Conservation (phyloP, 1,284 basidiomycete species). For the Boletellus deceptivus region DNA sequence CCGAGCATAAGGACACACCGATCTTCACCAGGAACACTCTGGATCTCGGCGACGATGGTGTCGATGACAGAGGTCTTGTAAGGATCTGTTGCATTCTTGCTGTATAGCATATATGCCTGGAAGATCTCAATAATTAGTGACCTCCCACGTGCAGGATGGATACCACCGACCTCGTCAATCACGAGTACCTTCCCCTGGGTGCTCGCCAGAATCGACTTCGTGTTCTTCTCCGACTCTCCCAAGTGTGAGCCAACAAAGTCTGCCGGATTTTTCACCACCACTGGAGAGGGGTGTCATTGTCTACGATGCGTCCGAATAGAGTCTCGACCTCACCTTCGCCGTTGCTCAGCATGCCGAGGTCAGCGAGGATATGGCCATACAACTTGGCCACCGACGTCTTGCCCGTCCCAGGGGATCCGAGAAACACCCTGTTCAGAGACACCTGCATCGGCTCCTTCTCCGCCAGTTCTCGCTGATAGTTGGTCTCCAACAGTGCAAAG, state of each 20-base stretch:
- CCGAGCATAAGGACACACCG: constrained; percentile 64
- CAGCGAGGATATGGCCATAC: constrained; percentile 59
- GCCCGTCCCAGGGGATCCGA: constrained; percentile 65
- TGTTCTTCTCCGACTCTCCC: constrained; percentile 60
- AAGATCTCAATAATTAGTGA: neutral
- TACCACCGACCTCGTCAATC: constrained; percentile 57
- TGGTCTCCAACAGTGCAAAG: constrained; percentile 45
- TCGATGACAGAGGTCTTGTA: constrained; percentile 69
- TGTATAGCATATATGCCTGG: constrained; percentile 67
- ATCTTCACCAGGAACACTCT: constrained; percentile 64
- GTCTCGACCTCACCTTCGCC: no score
- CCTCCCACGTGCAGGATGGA: neutral
- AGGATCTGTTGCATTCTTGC: constrained; percentile 41
- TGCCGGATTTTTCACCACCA: constrained; percentile 62
- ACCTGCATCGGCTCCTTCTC: constrained; percentile 52
- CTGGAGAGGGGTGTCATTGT: constrained; percentile 31
- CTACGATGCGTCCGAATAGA: no score
- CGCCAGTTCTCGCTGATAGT: constrained; percentile 56
- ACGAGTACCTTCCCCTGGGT: constrained; percentile 64
- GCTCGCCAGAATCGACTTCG: constrained; percentile 57
- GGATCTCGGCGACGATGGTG: constrained; percentile 70
- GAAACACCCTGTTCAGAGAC: constrained; percentile 61
- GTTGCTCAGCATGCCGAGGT: constrained; percentile 60
- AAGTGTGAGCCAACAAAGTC: constrained; percentile 59
- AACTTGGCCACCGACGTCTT: constrained; percentile 66